phyloP scores from a whole-genome alignment of 2,329 filamentous ascomycete genomes.

The Apiospora hydei region DNA sequence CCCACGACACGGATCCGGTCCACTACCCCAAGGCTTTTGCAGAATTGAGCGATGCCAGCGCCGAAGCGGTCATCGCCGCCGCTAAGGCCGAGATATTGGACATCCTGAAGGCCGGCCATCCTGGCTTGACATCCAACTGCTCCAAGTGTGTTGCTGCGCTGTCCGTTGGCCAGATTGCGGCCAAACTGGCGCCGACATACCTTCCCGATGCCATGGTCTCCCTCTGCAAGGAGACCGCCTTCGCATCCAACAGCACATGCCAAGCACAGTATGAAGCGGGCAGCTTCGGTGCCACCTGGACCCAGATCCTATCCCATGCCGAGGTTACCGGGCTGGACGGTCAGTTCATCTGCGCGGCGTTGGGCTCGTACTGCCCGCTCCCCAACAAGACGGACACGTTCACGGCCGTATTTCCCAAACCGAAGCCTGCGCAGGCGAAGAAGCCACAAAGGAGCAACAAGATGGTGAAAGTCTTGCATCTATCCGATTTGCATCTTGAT shows the following conservation, averaged over 20 bases:
- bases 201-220: slow-evolving; percentile 58
- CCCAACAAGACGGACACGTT: slow-evolving; percentile 51
- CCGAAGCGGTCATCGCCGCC: slow-evolving; percentile 50
- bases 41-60: slow-evolving; percentile 50
- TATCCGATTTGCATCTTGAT: slow-evolving; percentile 64
- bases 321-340: slow-evolving; percentile 62
- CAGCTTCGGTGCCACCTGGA: slow-evolving; percentile 63
- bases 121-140: slow-evolving; percentile 51
- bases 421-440: slow-evolving; percentile 54
- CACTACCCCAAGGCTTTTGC: slow-evolving; percentile 55
- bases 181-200: slow-evolving; percentile 54
- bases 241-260: slow-evolving; percentile 56
- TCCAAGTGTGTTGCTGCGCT: slow-evolving; percentile 61
- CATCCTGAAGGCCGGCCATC: slow-evolving; percentile 49
- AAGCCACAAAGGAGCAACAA: slow-evolving; percentile 57
- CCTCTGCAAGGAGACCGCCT: slow-evolving; percentile 56
- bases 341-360: slow-evolving; percentile 61
- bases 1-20: slow-evolving; percentile 55
- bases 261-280: slow-evolving; percentile 53
- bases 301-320: slow-evolving; percentile 61
- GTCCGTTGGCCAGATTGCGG: slow-evolving; percentile 56
- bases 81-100: slow-evolving; percentile 52
- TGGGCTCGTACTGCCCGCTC: slow-evolving; percentile 56
- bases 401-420: slow-evolving; percentile 60
- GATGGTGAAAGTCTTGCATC: slow-evolving; percentile 61